These are phyloP conservation scores for Mycena leptocephala DNA, from an alignment of 768 basidiomycete species.

Conservation along the genomic window DNA sequence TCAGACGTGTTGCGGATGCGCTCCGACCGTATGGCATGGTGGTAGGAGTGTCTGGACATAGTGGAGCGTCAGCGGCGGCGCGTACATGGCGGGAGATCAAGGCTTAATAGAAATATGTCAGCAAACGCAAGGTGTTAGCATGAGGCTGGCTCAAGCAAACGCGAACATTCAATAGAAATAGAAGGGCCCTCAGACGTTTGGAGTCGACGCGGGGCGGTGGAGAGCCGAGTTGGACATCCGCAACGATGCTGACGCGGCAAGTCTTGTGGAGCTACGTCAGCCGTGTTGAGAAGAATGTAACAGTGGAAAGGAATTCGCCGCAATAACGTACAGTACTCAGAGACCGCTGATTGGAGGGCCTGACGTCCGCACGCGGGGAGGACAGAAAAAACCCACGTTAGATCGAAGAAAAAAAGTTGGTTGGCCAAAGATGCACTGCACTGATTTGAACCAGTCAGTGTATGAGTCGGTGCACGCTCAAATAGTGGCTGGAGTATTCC, in stretches of 20 bases:
- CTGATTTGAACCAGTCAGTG: too few species aligned
- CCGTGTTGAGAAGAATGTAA: background rate
- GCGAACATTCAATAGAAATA: background rate
- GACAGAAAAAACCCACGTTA: background rate
- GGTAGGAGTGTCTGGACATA: background rate
- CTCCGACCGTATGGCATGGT: background rate
- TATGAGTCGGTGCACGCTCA: background rate
- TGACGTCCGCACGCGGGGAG: background rate
- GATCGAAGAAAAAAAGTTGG: background rate
- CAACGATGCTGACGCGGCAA: background rate
- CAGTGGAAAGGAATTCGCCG: background rate
- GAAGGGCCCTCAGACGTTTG: background rate
- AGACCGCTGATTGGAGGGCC: background rate
- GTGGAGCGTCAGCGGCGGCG: background rate
- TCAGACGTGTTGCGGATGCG: background rate
- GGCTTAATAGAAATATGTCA: background rate
- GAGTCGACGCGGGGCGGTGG: background rate
- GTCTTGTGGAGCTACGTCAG: background rate
- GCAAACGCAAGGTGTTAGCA: background rate
- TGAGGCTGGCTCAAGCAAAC: background rate
- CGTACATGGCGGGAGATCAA: background rate
- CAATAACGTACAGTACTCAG: background rate
- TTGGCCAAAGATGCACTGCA: too few species aligned
- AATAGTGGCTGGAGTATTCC: background rate
- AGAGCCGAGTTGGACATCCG: background rate